Base-by-base conservation (phyloP, 2,329 filamentous ascomycete species). In the Aspergillus flavus region DNA sequence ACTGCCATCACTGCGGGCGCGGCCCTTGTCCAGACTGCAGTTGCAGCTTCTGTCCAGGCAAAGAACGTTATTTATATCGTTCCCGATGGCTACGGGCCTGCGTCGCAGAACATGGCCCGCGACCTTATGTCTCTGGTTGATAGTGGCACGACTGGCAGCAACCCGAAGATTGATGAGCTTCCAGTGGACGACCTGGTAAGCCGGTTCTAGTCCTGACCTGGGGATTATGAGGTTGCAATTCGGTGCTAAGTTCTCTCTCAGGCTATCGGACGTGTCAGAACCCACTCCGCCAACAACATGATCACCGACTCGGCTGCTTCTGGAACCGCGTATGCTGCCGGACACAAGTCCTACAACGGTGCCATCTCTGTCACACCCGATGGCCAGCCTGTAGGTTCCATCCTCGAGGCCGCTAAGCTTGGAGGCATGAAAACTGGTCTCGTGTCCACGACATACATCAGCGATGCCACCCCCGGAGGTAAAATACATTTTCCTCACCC, bases 61-160 rank as follows among this genome's bases (percentile, higher is more conserved):
- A 62, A 62, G 54, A 62, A 62, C 26, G 54, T 62, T 21, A 62
- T 62, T 23, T 62, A 62, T 39, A 62, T 62, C 26, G 60, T 62
- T 41, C 60, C 60, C 1, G 60, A 62, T 52, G 60, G 60, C 30
- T 62, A 62, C 46, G 60, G 60, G 9, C 53, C 60, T 58, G 60
- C 60, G 14, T 62, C 60, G 23, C 60, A 62, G 55, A 58, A 57
- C 54, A 57, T 62, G 60, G 60, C 60, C 39, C 60, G 60, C 11
- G 60, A 62, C 45, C 55, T 58, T 26, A 23, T 54, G 14, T 36
- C 34, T 36, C 34, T 36, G 34, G 34, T 36, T 36, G 14, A 36
- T 16, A 36, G 34, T 16, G 34, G 14, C 34, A 36, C 34, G 14
- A 36, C 34, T 16, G 34, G 34, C 34, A 36, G 34, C 34, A 36